These are phyloP conservation scores for Ophiocordyceps camponoti-rufipedis DNA, from an alignment of 2,329 filamentous ascomycete genomes.

Conservation along the genomic window DNA sequence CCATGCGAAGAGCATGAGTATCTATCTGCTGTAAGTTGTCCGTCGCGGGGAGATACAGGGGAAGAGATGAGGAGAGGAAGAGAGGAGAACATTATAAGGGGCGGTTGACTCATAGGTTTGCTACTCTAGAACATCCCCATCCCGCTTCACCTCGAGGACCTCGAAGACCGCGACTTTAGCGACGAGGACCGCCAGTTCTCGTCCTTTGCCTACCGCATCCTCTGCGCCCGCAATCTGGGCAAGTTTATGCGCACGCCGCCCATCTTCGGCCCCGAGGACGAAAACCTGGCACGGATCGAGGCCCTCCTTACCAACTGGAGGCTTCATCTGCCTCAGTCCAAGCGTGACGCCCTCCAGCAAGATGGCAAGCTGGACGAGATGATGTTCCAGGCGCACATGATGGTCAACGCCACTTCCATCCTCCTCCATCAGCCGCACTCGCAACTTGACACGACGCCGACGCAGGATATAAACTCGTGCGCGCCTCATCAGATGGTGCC, in stretches of 20 bases:
- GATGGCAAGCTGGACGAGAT: constrained; percentile 68
- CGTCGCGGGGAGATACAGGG: too few species aligned
- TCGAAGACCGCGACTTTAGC: constrained; percentile 59
- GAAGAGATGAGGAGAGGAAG: neutral
- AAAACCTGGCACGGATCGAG: constrained; percentile 32
- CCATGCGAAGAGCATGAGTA: constrained; percentile 75
- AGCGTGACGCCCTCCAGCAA: constrained; percentile 49
- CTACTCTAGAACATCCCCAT: constrained; percentile 31
- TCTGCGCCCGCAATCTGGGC: constrained; percentile 61
- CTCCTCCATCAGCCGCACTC: constrained; percentile 67
- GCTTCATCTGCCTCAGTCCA: constrained; percentile 56
- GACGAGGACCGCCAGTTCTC: constrained; percentile 56
- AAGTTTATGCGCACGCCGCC: constrained; percentile 46
- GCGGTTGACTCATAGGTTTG: neutral
- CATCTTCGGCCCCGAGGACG: constrained; percentile 32
- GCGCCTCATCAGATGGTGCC: constrained; percentile 37
- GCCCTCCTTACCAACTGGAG: constrained; percentile 52
- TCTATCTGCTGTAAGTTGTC: constrained; percentile 30
- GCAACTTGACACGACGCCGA: constrained; percentile 47
- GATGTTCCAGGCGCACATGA: constrained; percentile 83
- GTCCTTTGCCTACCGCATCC: constrained; percentile 71
- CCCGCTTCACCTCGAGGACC: constrained; percentile 49
- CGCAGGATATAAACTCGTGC: constrained; percentile 43
- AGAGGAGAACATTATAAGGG: neutral
- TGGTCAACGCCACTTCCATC: constrained; percentile 47